Evolutionary conservation across 2,329 filamentous ascomycete genomes (phyloP).

Genomic region (Verticillium albo-atrum): DNA sequence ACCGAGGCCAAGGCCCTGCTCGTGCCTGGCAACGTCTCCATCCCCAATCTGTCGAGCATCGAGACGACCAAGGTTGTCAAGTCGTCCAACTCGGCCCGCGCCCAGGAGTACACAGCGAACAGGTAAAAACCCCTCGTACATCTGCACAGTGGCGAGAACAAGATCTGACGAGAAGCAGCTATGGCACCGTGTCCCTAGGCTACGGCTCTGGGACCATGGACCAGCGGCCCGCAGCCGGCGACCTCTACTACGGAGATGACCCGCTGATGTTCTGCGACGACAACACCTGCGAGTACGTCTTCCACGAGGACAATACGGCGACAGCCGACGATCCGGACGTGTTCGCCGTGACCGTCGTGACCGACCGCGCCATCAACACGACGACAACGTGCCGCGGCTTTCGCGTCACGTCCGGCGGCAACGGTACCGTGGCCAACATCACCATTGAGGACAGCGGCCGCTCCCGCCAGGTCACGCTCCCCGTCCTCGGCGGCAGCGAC

Average conservation of each 20-base stretch:
- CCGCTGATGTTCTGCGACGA: conserved; percentile 15
- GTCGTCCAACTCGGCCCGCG: conserved; percentile 15
- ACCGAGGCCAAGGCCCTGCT: conserved; percentile 27
- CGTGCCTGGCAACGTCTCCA: conserved; percentile 25
- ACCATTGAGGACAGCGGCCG: conserved; percentile 18
- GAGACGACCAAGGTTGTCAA: conserved; percentile 24
- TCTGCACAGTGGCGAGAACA: not conserved
- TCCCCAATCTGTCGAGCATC: conserved; percentile 30
- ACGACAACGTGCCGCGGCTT: conserved; percentile 23
- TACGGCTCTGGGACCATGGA: conserved; percentile 15
- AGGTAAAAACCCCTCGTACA: conserved; percentile 16
- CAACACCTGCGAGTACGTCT: conserved; percentile 26
- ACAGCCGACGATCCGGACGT: conserved; percentile 3
- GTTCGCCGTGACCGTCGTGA: conserved; percentile 20
- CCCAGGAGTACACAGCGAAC: conserved; percentile 37
- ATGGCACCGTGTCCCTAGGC: conserved; percentile 30
- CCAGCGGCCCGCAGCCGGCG: conserved; percentile 20
- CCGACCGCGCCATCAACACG: conserved; percentile 25
- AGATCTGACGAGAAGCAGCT: conserved; percentile 18
- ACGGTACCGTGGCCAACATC: conserved; percentile 20
- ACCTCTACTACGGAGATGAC: conserved; percentile 22
- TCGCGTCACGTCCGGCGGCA: conserved; percentile 23
- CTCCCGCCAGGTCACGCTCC: conserved; percentile 15
- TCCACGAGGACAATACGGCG: conserved; percentile 24
- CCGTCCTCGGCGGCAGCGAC: conserved; percentile 21